A percentile compares a stretch with the other conserved stretches of the same genome.
These are phyloP conservation scores for Gelatoporia subvermispora DNA, from an alignment of 768 basidiomycete genomes.

Conservation along the genomic window DNA sequence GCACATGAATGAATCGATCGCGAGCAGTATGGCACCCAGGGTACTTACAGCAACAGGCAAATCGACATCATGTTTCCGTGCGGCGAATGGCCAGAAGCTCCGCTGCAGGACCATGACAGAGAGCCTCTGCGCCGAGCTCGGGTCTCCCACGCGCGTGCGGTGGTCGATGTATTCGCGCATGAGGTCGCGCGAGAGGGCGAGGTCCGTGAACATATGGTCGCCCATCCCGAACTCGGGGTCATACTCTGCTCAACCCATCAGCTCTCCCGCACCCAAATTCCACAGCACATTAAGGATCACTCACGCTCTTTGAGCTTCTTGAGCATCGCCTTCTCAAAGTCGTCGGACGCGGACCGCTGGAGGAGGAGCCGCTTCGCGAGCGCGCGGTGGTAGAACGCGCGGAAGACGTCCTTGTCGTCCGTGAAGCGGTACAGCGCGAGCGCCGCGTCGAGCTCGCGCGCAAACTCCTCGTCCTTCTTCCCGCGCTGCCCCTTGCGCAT, in stretches of 20 bases:
- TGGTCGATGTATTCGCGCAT: slow-evolving; percentile 61
- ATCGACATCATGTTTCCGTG: slow-evolving; percentile 43
- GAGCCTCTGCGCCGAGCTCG: slow-evolving; percentile 42
- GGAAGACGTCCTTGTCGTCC: slow-evolving; percentile 91
- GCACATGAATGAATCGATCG: slow-evolving; percentile 1
- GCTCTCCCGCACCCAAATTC: not conserved
- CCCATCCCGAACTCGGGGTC: slow-evolving; percentile 95
- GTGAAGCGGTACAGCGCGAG: slow-evolving; percentile 80
- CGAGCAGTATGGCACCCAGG: not conserved
- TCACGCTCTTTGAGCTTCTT: slow-evolving; percentile 77
- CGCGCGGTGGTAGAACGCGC: slow-evolving; percentile 85
- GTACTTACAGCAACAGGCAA: slow-evolving; percentile 48
- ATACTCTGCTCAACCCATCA: slow-evolving; percentile 52
- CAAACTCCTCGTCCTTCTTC: slow-evolving; percentile 58
- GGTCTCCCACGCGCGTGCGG: slow-evolving; percentile 24
- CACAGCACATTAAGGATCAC: slow-evolving; percentile 27
- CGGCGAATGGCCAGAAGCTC: slow-evolving; percentile 82
- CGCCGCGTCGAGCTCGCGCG: slow-evolving; percentile 55
- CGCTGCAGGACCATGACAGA: slow-evolving; percentile 81
- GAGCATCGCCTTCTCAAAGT: slow-evolving; percentile 80
- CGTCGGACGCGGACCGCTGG: slow-evolving; percentile 80
- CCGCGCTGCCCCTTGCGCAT: slow-evolving; percentile 85
- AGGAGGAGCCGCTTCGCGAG: slow-evolving; percentile 84
- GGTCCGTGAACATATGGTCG: slow-evolving; percentile 93
- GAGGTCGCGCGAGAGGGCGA: slow-evolving; percentile 70